Conservation (phyloP, 2,329 filamentous ascomycete species). For the Neopestalotiopsis rosae region DNA sequence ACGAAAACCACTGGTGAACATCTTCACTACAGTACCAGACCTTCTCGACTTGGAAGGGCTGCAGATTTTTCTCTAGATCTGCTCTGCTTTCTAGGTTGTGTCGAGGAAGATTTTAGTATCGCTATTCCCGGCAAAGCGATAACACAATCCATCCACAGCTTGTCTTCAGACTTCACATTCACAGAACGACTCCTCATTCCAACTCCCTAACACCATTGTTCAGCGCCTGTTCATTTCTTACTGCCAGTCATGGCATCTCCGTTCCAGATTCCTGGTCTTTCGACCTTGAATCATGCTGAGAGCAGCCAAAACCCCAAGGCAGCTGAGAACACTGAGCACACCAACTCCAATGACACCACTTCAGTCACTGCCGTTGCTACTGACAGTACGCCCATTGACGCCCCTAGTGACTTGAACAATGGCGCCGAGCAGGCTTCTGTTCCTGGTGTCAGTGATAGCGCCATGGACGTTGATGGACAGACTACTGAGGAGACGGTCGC, state of each 20-base stretch:
- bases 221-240: too few relatives aligned
- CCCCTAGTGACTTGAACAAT: background rate
- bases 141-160: background rate
- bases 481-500: background rate
- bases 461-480: conserved; percentile 24
- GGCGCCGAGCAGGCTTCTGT: background rate
- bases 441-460: background rate
- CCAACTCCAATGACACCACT: background rate
- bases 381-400: background rate
- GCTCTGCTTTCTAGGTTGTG: background rate
- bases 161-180: background rate
- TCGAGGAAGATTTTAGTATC: background rate
- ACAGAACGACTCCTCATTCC: background rate
- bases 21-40: background rate
- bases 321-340: background rate
- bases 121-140: background rate
- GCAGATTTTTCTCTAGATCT: background rate
- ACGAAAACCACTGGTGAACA: background rate
- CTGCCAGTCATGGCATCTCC: conserved; percentile 24
- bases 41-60: background rate
- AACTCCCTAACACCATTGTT: background rate
- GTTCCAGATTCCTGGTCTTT: conserved; percentile 36
- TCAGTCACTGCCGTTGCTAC: background rate
- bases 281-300: conserved; percentile 24
- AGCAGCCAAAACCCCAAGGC: background rate